Evolutionary conservation across 768 basidiomycete genomes (phyloP).

Genomic region (Suillus fuscotomentosus): DNA sequence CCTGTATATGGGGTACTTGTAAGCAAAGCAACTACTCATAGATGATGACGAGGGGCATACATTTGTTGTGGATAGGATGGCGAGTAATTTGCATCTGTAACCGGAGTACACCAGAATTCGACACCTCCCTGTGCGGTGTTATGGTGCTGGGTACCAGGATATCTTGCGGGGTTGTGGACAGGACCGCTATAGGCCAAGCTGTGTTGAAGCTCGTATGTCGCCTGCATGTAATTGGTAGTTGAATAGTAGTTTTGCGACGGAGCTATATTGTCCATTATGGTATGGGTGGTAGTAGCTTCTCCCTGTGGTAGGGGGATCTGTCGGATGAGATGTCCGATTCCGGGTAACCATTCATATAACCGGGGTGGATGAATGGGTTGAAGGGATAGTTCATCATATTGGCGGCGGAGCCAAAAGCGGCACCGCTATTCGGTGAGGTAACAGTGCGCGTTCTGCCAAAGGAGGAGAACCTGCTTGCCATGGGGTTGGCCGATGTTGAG

Average conservation of each 20-base stretch:
- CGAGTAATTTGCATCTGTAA: not conserved
- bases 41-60: not conserved
- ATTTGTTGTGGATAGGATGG: not conserved
- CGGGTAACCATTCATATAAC: no score
- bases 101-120: fast-evolving
- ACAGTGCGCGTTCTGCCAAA: no score
- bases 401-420: not conserved
- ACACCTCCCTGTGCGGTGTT: no score
- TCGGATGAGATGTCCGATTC: no score
- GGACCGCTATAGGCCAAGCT: not conserved
- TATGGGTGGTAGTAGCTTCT: not conserved
- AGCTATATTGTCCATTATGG: no score
- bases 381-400: not conserved
- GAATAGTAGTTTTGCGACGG: not conserved
- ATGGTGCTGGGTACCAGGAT: no score
- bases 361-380: not conserved
- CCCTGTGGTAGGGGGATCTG: no score
- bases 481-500: no score
- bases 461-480: not conserved
- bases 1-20: not conserved
- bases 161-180: no score
- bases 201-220: not conserved
- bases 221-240: not conserved
- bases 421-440: not conserved
- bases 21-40: not conserved